A percentile compares a stretch with the other conserved stretches of the same genome.
phyloP scores from a whole-genome alignment of 2,329 filamentous ascomycete genomes.

The Botrytis elliptica region DNA sequence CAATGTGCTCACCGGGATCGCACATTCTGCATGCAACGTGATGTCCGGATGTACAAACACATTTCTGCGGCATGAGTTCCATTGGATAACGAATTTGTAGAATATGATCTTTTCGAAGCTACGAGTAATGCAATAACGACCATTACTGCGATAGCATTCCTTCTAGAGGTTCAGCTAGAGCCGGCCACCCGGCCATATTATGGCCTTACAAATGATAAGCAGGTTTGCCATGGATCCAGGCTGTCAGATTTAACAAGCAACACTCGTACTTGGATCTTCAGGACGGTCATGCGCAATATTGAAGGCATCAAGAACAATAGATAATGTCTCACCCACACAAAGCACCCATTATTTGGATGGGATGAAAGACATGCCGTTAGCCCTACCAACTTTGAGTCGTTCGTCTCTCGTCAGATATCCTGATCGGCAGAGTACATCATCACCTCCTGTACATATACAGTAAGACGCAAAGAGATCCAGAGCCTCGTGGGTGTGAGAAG shows the following conservation, averaged over 20 bases:
- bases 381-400: conserved; percentile 1
- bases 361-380: conserved; percentile 15
- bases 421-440: conserved; percentile 17
- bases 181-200: conserved; percentile 11
- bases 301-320: background rate
- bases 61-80: background rate
- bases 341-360: background rate
- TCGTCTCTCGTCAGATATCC: conserved; percentile 7
- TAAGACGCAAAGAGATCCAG: conserved; percentile 7
- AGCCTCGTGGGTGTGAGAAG: conserved; percentile 8
- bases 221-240: conserved; percentile 5
- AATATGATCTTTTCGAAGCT: conserved; percentile 1
- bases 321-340: conserved; percentile 2
- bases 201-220: conserved; percentile 7
- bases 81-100: conserved; percentile 7
- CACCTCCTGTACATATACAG: conserved; percentile 9
- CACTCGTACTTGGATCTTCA: conserved; percentile 18
- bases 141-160: conserved; percentile 1
- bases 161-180: conserved; percentile 14
- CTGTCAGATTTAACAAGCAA: conserved; percentile 15
- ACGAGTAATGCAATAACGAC: conserved; percentile 10
- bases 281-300: conserved; percentile 19
- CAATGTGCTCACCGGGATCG: conserved; percentile 12
- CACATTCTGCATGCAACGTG: conserved; percentile 12
- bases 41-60: conserved; percentile 14